Percentiles rank a stretch among this genome's conserved stretches.
phyloP scores from a whole-genome alignment of 2,329 filamentous ascomycete species.

The Apiospora saccharicola region DNA sequence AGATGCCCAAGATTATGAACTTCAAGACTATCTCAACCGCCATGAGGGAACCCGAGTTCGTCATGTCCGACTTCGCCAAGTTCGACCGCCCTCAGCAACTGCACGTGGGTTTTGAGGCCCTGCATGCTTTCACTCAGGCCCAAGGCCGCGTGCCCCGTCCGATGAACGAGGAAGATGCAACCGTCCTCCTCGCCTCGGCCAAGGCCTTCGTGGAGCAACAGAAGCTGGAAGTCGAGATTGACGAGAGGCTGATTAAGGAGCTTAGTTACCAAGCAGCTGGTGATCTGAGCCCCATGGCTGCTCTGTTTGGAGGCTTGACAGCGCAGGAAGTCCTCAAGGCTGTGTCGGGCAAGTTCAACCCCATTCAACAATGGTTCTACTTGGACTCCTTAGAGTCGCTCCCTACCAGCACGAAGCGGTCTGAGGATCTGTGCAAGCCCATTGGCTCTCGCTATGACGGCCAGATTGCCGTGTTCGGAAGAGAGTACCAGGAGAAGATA shows the following conservation, averaged over 20 bases:
- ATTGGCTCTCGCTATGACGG: slow-evolving; percentile 89
- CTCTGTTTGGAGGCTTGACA: slow-evolving; percentile 91
- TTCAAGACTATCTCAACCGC: slow-evolving; percentile 84
- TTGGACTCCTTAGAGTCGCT: slow-evolving; percentile 98
- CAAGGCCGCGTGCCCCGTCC: slow-evolving; percentile 81
- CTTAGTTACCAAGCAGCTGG: slow-evolving; percentile 93
- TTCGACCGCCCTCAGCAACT: slow-evolving; percentile 94
- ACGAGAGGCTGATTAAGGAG: slow-evolving; percentile 92
- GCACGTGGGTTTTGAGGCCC: slow-evolving; percentile 89
- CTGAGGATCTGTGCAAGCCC: slow-evolving; percentile 88
- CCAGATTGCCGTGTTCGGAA: slow-evolving; percentile 95
- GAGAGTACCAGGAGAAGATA: slow-evolving; percentile 92
- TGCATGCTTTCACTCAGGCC: slow-evolving; percentile 82
- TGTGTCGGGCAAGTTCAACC: slow-evolving; percentile 96
- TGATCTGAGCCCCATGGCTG: slow-evolving; percentile 90
- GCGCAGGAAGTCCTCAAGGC: slow-evolving; percentile 97
- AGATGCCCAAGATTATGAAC: slow-evolving; percentile 94
- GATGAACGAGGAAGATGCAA: slow-evolving; percentile 84
- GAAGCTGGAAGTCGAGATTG: slow-evolving; percentile 81
- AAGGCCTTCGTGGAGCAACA: slow-evolving; percentile 77
- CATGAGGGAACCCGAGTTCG: slow-evolving; percentile 84
- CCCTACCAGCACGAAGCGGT: slow-evolving; percentile 75
- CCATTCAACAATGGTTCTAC: slow-evolving; percentile 96
- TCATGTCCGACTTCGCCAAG: slow-evolving; percentile 96
- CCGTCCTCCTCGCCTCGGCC: slow-evolving; percentile 77